Percentiles rank a stretch among this genome's conserved stretches.
These are phyloP conservation scores for Suillus alpinus DNA, from an alignment of 768 basidiomycete species.

Conservation along the genomic window DNA sequence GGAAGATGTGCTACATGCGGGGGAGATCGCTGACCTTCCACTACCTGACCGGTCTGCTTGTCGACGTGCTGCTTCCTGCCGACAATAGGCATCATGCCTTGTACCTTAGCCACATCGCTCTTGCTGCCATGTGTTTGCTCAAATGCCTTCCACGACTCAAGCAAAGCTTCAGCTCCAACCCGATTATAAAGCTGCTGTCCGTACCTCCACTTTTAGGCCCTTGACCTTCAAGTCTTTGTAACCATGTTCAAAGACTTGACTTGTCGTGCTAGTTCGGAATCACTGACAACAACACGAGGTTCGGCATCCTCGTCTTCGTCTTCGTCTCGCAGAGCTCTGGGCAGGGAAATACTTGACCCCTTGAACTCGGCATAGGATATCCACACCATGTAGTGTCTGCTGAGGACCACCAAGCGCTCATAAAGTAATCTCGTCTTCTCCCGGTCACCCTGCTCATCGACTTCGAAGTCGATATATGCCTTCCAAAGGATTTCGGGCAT, in stretches of 20 bases:
- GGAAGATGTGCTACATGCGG: neutral
- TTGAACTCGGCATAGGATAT: constrained; percentile 94
- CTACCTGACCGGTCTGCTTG: constrained; percentile 77
- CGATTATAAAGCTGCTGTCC: constrained; percentile 12
- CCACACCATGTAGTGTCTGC: constrained; percentile 98
- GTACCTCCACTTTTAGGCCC: constrained; percentile 84
- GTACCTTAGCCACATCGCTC: constrained; percentile 75
- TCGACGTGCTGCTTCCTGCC: constrained; percentile 82
- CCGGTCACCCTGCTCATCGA: constrained; percentile 83
- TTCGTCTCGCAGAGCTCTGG: constrained; percentile 63
- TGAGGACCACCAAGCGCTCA: constrained; percentile 82
- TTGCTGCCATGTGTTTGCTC: constrained; percentile 77
- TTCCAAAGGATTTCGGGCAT: constrained; percentile 97
- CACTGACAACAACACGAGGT: constrained; percentile 65
- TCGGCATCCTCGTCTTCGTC: constrained; percentile 54
- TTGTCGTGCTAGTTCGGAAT: constrained; percentile 62
- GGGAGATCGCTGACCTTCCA: constrained; percentile 61
- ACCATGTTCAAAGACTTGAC: too few relatives aligned
- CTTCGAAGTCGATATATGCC: constrained; percentile 95
- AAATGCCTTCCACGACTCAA: constrained; percentile 95
- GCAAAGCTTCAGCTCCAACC: constrained; percentile 45
- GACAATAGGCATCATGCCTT: constrained; percentile 90
- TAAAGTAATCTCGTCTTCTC: constrained; percentile 79
- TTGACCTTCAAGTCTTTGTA: constrained; percentile 80
- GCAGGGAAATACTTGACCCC: constrained; percentile 67